Evolutionary conservation across 1,284 basidiomycete genomes (phyloP).

Genomic region (Leccinum griseonigrum): DNA sequence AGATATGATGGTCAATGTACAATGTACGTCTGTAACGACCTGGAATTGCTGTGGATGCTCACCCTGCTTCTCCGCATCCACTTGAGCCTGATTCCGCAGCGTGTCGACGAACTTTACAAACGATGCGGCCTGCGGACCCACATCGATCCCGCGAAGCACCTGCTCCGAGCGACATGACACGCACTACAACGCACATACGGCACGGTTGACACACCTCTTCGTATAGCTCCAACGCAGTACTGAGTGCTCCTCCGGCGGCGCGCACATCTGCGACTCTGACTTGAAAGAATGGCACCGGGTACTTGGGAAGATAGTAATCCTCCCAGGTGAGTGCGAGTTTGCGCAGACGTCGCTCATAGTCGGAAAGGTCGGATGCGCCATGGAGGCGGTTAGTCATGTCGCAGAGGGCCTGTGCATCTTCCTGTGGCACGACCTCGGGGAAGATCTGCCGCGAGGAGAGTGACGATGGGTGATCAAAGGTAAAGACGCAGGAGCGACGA

Average conservation of each 20-base stretch:
- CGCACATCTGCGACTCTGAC: constrained; percentile 34
- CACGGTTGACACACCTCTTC: constrained; percentile 25
- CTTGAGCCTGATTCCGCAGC: constrained; percentile 25
- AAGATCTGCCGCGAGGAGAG: constrained; percentile 14
- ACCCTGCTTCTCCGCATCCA: constrained; percentile 29
- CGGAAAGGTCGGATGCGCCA: constrained; percentile 13
- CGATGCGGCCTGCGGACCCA: constrained; percentile 12
- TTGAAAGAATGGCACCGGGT: constrained; percentile 32
- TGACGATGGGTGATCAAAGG: constrained; percentile 12
- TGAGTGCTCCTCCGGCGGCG: constrained; percentile 31
- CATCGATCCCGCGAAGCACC: constrained; percentile 26
- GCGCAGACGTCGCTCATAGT: constrained; percentile 24
- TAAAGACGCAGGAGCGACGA: background rate
- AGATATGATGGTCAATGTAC: constrained; percentile 1
- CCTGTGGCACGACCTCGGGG: constrained; percentile 21
- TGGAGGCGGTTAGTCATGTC: constrained; percentile 18
- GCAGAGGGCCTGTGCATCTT: constrained; percentile 23
- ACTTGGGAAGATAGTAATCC: constrained; percentile 32
- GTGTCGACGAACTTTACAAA: constrained; percentile 27
- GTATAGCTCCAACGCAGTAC: constrained; percentile 28
- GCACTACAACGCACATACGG: too few species aligned
- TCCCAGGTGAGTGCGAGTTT: constrained; percentile 31
- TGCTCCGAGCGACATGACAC: constrained; percentile 10
- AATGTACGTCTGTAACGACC: background rate
- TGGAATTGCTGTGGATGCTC: constrained; percentile 2